These are phyloP conservation scores for Xylaria sp. DNA, from an alignment of 2,329 filamentous ascomycete genomes.

Conservation along the genomic window DNA sequence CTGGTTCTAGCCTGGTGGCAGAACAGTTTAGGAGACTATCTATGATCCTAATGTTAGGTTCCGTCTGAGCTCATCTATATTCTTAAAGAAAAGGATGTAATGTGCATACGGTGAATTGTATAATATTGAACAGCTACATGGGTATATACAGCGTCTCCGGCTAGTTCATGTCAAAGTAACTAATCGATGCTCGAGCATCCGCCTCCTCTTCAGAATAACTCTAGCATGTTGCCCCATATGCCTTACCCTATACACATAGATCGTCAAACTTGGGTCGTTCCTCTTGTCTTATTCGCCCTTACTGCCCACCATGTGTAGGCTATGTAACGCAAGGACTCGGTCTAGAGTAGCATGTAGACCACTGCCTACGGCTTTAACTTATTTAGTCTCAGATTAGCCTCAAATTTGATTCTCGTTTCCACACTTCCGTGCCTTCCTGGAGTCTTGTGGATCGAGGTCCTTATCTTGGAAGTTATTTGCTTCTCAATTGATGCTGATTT, in stretches of 20 bases:
- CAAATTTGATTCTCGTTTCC: not conserved
- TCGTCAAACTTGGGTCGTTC: not conserved
- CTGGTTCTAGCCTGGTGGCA: too few species aligned
- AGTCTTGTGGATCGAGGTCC: not conserved
- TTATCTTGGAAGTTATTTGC: not conserved
- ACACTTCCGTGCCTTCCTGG: not conserved
- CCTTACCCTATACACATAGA: not conserved
- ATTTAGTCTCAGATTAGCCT: not conserved
- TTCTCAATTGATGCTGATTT: not conserved
- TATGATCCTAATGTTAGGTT: too few species aligned
- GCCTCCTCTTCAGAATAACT: not conserved
- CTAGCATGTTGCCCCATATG: not conserved
- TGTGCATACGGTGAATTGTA: not conserved
- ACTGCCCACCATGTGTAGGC: not conserved
- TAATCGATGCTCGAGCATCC: not conserved
- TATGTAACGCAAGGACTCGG: not conserved
- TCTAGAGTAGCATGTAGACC: not conserved
- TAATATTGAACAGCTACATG: constrained; percentile 28
- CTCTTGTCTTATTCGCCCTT: too few species aligned
- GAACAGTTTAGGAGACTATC: too few species aligned
- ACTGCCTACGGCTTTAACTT: not conserved
- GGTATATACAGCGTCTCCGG: constrained; percentile 30
- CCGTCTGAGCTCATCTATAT: not conserved
- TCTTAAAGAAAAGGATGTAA: not conserved
- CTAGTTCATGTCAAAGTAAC: not conserved